These are phyloP conservation scores for Penicillium sp. DNA, from an alignment of 2,329 filamentous ascomycete genomes.

Conservation along the genomic window DNA sequence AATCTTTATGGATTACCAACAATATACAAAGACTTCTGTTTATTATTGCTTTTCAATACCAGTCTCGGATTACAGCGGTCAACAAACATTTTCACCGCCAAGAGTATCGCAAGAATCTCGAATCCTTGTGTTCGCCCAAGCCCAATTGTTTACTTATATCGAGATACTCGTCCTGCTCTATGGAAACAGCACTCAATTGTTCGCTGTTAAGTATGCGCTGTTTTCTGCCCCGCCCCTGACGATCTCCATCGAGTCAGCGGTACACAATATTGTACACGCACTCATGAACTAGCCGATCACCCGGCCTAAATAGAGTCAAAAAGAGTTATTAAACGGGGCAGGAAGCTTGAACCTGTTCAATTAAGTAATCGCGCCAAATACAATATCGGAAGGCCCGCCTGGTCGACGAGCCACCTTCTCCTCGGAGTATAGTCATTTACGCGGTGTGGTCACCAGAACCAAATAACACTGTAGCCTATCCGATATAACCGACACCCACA, in stretches of 20 bases:
- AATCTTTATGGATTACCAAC: neutral
- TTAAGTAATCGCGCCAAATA: neutral
- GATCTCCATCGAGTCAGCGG: neutral
- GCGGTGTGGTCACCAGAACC: neutral
- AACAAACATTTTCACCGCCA: neutral
- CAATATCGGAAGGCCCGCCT: neutral
- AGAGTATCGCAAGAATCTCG: neutral
- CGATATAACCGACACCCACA: neutral
- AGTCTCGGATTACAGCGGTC: neutral
- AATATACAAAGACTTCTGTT: neutral
- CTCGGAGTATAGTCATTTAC: neutral
- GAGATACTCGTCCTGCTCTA: neutral
- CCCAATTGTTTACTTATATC: neutral
- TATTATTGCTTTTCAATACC: neutral
- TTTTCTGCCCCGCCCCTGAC: constrained; percentile 3
- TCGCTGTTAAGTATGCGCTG: neutral
- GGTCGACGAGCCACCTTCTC: neutral
- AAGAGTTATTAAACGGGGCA: neutral
- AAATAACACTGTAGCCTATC: constrained; percentile 1
- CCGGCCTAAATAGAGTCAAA: neutral
- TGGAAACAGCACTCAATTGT: neutral
- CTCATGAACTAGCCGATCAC: constrained; percentile 3
- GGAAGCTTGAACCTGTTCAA: neutral
- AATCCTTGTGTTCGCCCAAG: neutral
- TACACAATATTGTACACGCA: neutral